Conservation (phyloP, 805 yeast species). For the Blastobotrys peoriensis region DNA sequence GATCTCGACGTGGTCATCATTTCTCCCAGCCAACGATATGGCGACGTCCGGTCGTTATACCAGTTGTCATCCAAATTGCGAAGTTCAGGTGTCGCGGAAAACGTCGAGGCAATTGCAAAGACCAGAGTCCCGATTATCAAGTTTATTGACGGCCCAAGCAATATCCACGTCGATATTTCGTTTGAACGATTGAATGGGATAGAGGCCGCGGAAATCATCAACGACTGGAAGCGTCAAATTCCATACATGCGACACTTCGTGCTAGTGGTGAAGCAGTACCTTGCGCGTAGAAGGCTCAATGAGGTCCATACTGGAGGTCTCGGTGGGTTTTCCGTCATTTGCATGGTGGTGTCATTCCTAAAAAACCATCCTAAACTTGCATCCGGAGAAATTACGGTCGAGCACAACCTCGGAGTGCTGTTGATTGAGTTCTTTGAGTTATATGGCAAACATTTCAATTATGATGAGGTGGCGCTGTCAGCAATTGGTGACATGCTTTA, state of each 20-base stretch:
- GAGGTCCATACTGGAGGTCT: slow-evolving; percentile 90
- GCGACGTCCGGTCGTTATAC: slow-evolving; percentile 58
- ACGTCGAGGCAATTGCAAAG: slow-evolving; percentile 78
- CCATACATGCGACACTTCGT: slow-evolving; percentile 83
- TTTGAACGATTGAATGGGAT: slow-evolving; percentile 81
- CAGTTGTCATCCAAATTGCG: slow-evolving; percentile 67
- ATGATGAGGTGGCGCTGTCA: slow-evolving; percentile 68
- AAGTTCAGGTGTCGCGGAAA: slow-evolving; percentile 53
- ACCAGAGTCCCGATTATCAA: slow-evolving; percentile 95
- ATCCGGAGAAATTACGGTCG: slow-evolving; percentile 57
- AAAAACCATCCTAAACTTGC: slow-evolving; percentile 71
- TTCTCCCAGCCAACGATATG: slow-evolving; percentile 50
- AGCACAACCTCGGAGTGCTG: slow-evolving; percentile 76
- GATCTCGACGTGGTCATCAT: slow-evolving; percentile 91
- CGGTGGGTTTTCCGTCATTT: slow-evolving; percentile 92
- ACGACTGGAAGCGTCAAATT: slow-evolving; percentile 63
- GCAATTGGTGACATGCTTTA: slow-evolving; percentile 55
- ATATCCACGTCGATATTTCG: slow-evolving; percentile 80
- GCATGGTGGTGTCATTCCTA: slow-evolving; percentile 73
- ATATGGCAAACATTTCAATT: slow-evolving; percentile 85
- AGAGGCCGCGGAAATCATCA: slow-evolving; percentile 71
- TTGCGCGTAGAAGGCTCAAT: slow-evolving; percentile 69
- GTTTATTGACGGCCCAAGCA: slow-evolving; percentile 66
- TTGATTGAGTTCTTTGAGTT: slow-evolving; percentile 88
- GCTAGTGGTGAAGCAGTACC: slow-evolving; percentile 75